phyloP scores from a whole-genome alignment of 176 grass and related monocot genomes.

The Musa acuminata region DNA sequence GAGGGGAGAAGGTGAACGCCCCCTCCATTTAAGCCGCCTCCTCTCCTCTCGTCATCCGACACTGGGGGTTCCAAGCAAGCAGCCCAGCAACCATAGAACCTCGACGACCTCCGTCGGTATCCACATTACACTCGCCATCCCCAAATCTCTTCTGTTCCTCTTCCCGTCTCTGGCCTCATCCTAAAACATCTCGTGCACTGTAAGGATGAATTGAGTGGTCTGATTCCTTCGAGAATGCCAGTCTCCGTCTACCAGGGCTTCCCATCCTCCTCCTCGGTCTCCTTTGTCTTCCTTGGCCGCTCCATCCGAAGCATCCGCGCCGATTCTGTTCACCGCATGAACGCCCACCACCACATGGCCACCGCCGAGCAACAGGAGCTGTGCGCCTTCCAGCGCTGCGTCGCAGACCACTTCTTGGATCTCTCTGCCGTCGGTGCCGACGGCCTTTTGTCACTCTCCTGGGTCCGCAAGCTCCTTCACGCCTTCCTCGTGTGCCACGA shows the following conservation, averaged over 20 bases:
- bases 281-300: conserved; percentile 36
- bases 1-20: too few relatives aligned
- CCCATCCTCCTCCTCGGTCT: conserved; percentile 28
- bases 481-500: conserved; percentile 56
- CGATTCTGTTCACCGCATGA: conserved; percentile 38
- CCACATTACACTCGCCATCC: background rate
- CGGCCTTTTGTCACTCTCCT: conserved; percentile 38
- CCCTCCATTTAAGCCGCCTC: too few relatives aligned
- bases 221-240: conserved; percentile 44
- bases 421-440: conserved; percentile 22
- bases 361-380: conserved; percentile 27
- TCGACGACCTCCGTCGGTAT: background rate
- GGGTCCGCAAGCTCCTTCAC: conserved; percentile 72
- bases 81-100: too few relatives aligned
- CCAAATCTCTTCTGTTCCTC: background rate
- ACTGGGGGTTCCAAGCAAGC: too few relatives aligned
- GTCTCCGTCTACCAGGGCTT: conserved; percentile 57
- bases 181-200: too few relatives aligned
- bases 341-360: conserved; percentile 7
- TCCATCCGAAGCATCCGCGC: conserved; percentile 47
- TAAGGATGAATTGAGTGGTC: background rate
- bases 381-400: conserved; percentile 50
- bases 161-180: background rate
- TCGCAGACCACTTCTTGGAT: conserved; percentile 36
- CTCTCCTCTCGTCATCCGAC: too few relatives aligned